phyloP scores from a whole-genome alignment of 768 basidiomycete genomes.

The Boletales sp. region DNA sequence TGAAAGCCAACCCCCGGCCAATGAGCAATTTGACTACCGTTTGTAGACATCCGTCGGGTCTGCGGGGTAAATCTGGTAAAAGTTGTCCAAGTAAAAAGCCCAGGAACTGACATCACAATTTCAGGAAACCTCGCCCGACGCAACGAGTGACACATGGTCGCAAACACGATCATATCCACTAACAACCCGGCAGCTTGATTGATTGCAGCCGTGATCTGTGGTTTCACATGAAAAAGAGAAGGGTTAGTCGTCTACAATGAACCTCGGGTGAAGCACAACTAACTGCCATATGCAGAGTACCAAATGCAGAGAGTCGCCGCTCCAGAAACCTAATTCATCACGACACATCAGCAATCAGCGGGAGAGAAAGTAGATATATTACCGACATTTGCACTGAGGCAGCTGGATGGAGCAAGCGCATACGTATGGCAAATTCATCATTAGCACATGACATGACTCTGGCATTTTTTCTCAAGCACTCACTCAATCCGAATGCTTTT shows the following conservation, averaged over 20 bases:
- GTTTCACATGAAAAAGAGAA: neutral
- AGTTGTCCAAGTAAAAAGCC: neutral
- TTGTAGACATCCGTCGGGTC: slow-evolving; percentile 8
- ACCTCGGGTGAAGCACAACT: neutral
- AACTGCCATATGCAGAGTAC: slow-evolving; percentile 17
- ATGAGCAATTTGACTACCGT: slow-evolving; percentile 2
- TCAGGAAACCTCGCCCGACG: slow-evolving; percentile 16
- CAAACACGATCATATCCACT: slow-evolving; percentile 12
- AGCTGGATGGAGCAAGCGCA: slow-evolving; percentile 5
- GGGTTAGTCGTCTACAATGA: neutral
- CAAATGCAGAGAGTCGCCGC: slow-evolving; percentile 20
- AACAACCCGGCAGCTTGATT: slow-evolving; percentile 7
- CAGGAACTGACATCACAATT: slow-evolving; percentile 11
- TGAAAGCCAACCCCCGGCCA: slow-evolving; percentile 20
- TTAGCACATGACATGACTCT: neutral
- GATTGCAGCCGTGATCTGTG: slow-evolving; percentile 13
- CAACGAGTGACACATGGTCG: slow-evolving; percentile 17
- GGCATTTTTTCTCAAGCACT: slow-evolving; percentile 3
- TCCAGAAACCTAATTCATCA: slow-evolving; percentile 14
- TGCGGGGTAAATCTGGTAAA: slow-evolving; percentile 1
- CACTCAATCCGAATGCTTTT: slow-evolving; percentile 28
- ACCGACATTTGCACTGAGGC: slow-evolving; percentile 26
- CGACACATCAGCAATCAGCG: slow-evolving; percentile 6
- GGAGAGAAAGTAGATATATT: neutral
- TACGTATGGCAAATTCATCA: neutral